Evolutionary conservation across 208 protist genomes (phyloP), one percentile per base, ranked within the genome.

Genomic region (Eutreptiella sp.): DNA sequence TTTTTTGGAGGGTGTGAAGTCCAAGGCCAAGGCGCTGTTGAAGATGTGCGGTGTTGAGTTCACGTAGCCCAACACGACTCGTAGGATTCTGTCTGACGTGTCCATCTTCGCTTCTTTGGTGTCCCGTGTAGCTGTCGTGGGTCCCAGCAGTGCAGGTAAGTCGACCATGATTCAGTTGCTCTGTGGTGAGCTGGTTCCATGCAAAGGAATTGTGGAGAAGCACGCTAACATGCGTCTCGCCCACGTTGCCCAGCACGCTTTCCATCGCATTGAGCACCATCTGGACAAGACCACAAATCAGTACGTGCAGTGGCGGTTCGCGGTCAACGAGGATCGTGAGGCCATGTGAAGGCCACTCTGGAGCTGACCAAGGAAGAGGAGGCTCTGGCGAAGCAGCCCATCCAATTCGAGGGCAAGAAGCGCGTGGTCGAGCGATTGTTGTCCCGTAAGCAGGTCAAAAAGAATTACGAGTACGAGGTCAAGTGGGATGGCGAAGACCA

Each of bases 101-200:
- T 77, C 75, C 5, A 39, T 80, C 29, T 59, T 55, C 39, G 62
- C 73, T 52, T 67, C 52, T 2, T 53, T 83, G 43, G 11, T 36
- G 34, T 71, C 62, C n/a, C 62, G 73, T 38, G 73, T 80, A 7
- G 77, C 77, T 0, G 65, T 54, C 41, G 27, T 83, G 19, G 77
- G 77, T 38, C 38, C 35, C 34, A 81, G 79, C 70, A 73, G 76
- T 47, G 76, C 72, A 16, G 76, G 76, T 53, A 81, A 81, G 60
- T 75, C 73, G 0, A 83, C 77, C 14, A 63, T 83, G 46, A 73
- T 83, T 19, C 80, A 83, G 67, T 24, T 83, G 35, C 54, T 76
- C 43, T 62, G 63, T 16, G 68, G 66, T 32, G 68, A 79, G 46
- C 69, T 83, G 4, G 38, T 54, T 32, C 66, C 45, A 48, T 34